A percentile compares a stretch with the other conserved stretches of the same genome.
Evolutionary conservation across 345 rosid genomes (phyloP).

Genomic region (Adansonia digitata): DNA sequence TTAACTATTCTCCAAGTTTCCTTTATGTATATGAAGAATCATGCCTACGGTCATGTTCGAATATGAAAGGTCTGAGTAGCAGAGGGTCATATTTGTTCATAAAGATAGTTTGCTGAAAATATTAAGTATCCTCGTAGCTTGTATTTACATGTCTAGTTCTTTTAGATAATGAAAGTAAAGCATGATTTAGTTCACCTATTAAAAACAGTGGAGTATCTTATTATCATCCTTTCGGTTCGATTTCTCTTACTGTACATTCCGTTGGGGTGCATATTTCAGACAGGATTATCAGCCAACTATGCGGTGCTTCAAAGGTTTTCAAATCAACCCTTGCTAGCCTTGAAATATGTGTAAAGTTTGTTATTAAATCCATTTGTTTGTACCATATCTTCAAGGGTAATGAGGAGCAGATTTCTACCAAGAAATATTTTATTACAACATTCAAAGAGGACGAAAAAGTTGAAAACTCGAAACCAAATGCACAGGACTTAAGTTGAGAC

Average conservation of each 20-base stretch:
- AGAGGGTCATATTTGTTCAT: neutral
- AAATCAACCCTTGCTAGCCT: neutral
- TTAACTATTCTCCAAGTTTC: too few species aligned
- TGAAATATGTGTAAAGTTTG: neutral
- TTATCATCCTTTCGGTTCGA: neutral
- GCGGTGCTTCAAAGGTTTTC: neutral
- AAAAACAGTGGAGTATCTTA: neutral
- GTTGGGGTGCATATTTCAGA: neutral
- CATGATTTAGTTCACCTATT: neutral
- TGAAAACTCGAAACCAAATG: too few species aligned
- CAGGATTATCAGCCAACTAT: neutral
- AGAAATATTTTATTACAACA: neutral
- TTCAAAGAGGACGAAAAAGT: neutral
- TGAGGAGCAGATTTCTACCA: neutral
- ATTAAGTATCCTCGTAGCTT: neutral
- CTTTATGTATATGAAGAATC: too few species aligned
- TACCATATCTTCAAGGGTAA: neutral
- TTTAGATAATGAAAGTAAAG: conserved; percentile 10
- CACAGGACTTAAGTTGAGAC: neutral
- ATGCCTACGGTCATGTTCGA: neutral
- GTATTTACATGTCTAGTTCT: neutral
- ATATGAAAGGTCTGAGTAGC: too few species aligned
- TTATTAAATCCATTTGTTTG: neutral
- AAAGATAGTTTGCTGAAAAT: conserved; percentile 5
- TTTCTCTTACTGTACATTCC: neutral